These are phyloP conservation scores for Boletus rex-veris DNA, from an alignment of 768 basidiomycete species.

Conservation along the genomic window DNA sequence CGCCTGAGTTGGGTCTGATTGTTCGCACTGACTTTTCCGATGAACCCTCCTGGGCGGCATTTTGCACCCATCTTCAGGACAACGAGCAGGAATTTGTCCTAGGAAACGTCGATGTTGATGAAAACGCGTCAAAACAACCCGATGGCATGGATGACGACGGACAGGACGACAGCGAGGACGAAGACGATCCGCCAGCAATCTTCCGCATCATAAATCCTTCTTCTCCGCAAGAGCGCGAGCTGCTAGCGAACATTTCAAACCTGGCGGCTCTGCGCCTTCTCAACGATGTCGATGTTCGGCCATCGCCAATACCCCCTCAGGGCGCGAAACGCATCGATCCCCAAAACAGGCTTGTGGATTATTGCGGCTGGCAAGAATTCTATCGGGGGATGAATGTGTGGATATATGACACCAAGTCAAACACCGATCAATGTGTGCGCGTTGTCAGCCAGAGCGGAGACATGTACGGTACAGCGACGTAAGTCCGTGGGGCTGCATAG, in stretches of 20 bases:
- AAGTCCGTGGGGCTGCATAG: conserved; percentile 27
- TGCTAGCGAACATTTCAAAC: conserved; percentile 56
- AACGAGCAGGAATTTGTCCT: conserved; percentile 55
- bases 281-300: conserved; percentile 66
- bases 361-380: conserved; percentile 66
- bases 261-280: conserved; percentile 62
- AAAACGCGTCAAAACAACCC: conserved; percentile 19
- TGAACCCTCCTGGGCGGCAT: conserved; percentile 61
- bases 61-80: conserved; percentile 46
- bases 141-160: conserved; percentile 16
- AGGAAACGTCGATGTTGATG: conserved; percentile 23
- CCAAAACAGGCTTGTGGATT: conserved; percentile 58
- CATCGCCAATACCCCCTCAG: conserved; percentile 44
- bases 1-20: conserved; percentile 54
- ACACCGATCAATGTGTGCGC: conserved; percentile 61
- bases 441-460: conserved; percentile 61
- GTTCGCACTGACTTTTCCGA: conserved; percentile 72
- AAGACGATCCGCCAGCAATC: conserved; percentile 40
- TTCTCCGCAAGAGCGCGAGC: conserved; percentile 37
- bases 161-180: conserved; percentile 18
- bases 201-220: conserved; percentile 50
- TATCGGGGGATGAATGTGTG: conserved; percentile 67
- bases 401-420: conserved; percentile 71
- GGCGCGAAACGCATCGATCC: conserved; percentile 46
- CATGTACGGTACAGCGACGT: conserved; percentile 78